Conservation (phyloP, 495 filamentous ascomycete species). For the Astrothelium subdiscretum region DNA sequence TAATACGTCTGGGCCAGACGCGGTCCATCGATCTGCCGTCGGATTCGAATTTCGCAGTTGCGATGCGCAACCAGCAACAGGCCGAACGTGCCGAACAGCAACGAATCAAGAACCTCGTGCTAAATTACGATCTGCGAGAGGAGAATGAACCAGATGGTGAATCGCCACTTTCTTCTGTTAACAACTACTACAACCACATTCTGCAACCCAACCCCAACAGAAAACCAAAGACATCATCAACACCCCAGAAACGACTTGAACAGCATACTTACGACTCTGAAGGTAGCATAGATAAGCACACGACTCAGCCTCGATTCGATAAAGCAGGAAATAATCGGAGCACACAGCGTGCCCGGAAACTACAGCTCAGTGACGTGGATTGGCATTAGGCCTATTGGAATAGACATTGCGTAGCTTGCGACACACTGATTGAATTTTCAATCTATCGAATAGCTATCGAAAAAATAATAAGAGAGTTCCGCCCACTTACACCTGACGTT, state of each 20-base stretch:
- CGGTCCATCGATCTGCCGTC: constrained; percentile 89
- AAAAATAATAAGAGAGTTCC: no score
- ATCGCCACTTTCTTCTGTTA: constrained; percentile 34
- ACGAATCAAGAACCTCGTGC: constrained; percentile 91
- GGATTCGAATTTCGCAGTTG: constrained; percentile 86
- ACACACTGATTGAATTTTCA: no score
- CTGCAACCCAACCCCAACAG: constrained; percentile 25
- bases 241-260: constrained; percentile 8
- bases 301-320: constrained; percentile 36
- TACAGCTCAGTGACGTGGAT: constrained; percentile 93
- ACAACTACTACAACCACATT: constrained; percentile 31
- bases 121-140: constrained; percentile 86
- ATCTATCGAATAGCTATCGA: no score
- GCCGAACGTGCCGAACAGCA: constrained; percentile 93
- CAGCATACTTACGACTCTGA: constrained; percentile 17
- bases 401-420: no score
- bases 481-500: no score
- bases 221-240: not conserved
- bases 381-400: constrained; percentile 55
- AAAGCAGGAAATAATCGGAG: constrained; percentile 59
- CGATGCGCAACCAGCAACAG: constrained; percentile 89
- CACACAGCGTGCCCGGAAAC: constrained; percentile 74
- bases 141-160: constrained; percentile 67
- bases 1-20: constrained; percentile 45
- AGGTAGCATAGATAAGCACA: constrained; percentile 20